Conservation (phyloP, 2,329 filamentous ascomycete genomes). For the Paraphoma sp. region DNA sequence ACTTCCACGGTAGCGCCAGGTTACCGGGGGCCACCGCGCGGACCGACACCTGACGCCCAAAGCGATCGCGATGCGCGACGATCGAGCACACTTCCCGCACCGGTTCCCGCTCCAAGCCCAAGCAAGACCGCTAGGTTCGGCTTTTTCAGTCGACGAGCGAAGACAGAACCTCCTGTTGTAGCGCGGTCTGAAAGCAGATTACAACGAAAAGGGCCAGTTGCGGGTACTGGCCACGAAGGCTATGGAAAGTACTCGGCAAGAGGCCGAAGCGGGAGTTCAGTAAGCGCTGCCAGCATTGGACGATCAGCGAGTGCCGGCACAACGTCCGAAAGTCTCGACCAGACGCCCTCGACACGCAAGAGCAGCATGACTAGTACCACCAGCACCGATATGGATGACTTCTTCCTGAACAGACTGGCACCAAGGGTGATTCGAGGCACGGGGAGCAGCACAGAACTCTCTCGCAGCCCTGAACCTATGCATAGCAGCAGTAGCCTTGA, state of each 20-base stretch:
- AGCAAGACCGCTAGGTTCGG: constrained; percentile 73
- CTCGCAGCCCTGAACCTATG: constrained; percentile 45
- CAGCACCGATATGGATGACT: constrained; percentile 54
- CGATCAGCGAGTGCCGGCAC: constrained; percentile 55
- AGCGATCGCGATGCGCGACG: constrained; percentile 41
- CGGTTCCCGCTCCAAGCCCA: constrained; percentile 57
- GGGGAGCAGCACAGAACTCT: constrained; percentile 47
- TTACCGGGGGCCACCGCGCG: constrained; percentile 35
- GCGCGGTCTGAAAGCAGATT: constrained; percentile 65
- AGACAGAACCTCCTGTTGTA: constrained; percentile 62
- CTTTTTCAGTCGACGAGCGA: constrained; percentile 77
- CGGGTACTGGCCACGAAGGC: constrained; percentile 93
- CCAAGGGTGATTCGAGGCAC: constrained; percentile 55
- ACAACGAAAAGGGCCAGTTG: constrained; percentile 75
- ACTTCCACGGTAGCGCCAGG: constrained; percentile 33
- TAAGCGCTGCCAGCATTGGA: constrained; percentile 57
- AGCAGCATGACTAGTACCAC: constrained; percentile 52
- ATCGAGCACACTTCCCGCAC: constrained; percentile 49
- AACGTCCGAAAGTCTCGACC: constrained; percentile 42
- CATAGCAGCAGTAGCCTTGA: constrained; percentile 45
- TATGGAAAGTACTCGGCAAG: constrained; percentile 73
- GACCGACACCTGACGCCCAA: constrained; percentile 50
- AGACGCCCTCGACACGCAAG: constrained; percentile 49
- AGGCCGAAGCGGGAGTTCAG: constrained; percentile 68
- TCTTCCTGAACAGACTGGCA: constrained; percentile 52